phyloP scores from a whole-genome alignment of 2,329 filamentous ascomycete genomes.

The Sclerotinia glacialis region DNA sequence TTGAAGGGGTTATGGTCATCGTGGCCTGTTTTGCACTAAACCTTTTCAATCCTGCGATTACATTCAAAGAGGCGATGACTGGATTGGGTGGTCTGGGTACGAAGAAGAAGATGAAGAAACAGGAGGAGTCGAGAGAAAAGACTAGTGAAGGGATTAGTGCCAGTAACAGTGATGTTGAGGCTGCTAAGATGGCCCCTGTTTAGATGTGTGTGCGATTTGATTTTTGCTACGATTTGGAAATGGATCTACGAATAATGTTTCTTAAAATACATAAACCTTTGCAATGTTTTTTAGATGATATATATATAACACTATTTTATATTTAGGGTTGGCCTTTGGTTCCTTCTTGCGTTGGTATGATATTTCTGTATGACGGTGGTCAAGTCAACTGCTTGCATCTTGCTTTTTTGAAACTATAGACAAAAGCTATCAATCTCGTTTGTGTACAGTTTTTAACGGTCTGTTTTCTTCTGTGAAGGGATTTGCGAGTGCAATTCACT shows the following conservation, averaged over 20 bases:
- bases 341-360: too few species aligned
- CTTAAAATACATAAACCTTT: neutral
- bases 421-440: too few species aligned
- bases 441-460: neutral
- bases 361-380: neutral
- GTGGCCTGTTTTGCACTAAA: conserved; percentile 31
- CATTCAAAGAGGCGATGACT: conserved; percentile 23
- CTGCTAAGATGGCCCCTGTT: conserved; percentile 2
- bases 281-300: neutral
- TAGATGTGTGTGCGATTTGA: neutral
- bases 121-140: conserved; percentile 7
- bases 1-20: conserved; percentile 35
- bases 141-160: conserved; percentile 9
- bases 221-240: neutral
- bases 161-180: conserved; percentile 21
- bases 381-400: neutral
- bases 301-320: neutral
- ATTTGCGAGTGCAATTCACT: too few species aligned
- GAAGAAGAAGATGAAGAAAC: conserved; percentile 23
- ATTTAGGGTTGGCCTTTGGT: neutral
- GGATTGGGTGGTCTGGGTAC: conserved; percentile 24
- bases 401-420: neutral
- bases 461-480: too few species aligned
- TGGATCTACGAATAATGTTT: neutral
- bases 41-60: conserved; percentile 43